Evolutionary conservation across 2,329 filamentous ascomycete species (phyloP).

Genomic region (Trichoderma breve): DNA sequence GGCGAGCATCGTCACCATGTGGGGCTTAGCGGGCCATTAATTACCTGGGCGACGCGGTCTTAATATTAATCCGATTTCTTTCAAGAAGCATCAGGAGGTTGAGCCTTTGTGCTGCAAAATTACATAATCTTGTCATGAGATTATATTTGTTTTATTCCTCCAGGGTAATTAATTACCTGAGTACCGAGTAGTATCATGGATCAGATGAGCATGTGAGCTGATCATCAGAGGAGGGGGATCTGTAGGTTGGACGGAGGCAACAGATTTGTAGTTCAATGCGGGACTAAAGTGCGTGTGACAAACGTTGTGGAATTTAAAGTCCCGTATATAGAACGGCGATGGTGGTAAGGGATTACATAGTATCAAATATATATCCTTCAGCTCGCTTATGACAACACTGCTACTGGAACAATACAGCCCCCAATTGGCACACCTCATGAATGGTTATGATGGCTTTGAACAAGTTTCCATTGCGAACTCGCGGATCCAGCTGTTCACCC

Average conservation of each 20-base stretch:
- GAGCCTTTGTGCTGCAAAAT: background rate
- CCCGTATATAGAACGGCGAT: background rate
- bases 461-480: background rate
- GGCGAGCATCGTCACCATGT: slow-evolving; percentile 19
- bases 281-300: background rate
- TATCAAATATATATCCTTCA: background rate
- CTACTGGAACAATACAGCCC: background rate
- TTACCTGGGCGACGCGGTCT: slow-evolving; percentile 8
- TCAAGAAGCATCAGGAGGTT: background rate
- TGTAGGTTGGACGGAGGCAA: background rate
- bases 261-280: background rate
- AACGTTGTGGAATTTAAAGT: background rate
- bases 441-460: background rate
- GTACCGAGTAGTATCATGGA: background rate
- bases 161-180: background rate
- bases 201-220: background rate
- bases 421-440: background rate
- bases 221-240: background rate
- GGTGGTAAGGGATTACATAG: background rate
- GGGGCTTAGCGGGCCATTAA: slow-evolving; percentile 18
- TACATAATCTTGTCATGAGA: background rate
- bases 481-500: background rate
- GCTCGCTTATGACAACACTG: background rate
- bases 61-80: slow-evolving; percentile 17
- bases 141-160: background rate